Conservation (phyloP, 805 yeast genomes). For the Zygotorulaspora florentina region DNA sequence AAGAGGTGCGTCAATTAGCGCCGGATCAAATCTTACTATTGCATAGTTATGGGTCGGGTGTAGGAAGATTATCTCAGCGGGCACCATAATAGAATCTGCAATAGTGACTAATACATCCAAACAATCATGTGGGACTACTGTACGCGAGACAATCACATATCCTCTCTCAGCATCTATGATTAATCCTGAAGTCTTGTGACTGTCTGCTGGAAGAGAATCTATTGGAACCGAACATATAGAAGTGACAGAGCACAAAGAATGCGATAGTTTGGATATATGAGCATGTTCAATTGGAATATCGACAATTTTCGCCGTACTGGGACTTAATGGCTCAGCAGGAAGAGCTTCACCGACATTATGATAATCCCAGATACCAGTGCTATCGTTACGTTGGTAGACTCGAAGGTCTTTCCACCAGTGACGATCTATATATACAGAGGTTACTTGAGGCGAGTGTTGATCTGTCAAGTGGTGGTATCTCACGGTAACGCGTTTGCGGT, state of each 20-base stretch:
- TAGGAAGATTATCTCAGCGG: constrained; percentile 74
- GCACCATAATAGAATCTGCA: constrained; percentile 79
- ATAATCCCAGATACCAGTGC: constrained; percentile 56
- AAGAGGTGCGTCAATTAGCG: constrained; percentile 65
- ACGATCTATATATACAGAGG: constrained; percentile 70
- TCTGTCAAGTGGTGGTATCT: constrained; percentile 76
- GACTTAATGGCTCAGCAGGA: constrained; percentile 47
- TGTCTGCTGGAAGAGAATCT: constrained; percentile 67
- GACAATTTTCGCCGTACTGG: constrained; percentile 64
- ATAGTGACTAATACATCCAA: constrained; percentile 68
- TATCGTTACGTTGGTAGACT: constrained; percentile 59
- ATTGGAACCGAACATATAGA: constrained; percentile 62
- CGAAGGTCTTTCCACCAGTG: constrained; percentile 78
- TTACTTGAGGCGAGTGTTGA: constrained; percentile 65
- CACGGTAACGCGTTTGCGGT: constrained; percentile 63
- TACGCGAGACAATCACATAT: constrained; percentile 71
- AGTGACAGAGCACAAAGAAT: constrained; percentile 69
- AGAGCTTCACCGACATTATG: constrained; percentile 50
- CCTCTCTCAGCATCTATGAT: constrained; percentile 80
- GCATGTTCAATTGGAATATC: constrained; percentile 59
- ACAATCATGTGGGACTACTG: constrained; percentile 75
- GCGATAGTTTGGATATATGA: constrained; percentile 51
- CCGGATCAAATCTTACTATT: constrained; percentile 75
- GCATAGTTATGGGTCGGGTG: constrained; percentile 89
- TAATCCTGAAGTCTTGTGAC: constrained; percentile 67